Evolutionary conservation across 805 yeast genomes (phyloP), one percentile per base, ranked within the genome.

Genomic region (Torulaspora indica): DNA sequence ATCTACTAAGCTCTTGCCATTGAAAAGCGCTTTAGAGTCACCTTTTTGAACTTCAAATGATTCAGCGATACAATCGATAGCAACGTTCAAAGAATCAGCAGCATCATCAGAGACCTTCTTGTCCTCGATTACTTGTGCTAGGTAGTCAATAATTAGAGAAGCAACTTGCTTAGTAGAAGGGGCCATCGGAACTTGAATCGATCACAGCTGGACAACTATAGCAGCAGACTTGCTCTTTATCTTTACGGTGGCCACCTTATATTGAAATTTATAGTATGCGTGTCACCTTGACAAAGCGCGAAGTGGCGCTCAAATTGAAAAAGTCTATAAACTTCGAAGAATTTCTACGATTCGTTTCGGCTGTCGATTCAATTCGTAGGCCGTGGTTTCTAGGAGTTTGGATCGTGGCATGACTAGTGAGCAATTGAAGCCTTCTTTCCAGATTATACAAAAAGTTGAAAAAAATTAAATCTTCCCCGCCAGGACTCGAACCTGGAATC

Each of bases 1-100:
- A 36, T 78, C 75, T 23, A 55, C 51, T 53, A 81, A 73, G 8
- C 67, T 58, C 56, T 71, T 74, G 38, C 77, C 82, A 29, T 63
- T 69, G 57, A 74, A 78, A 49, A 67, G 73, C 24, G 51, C 23
- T 14, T 64, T 48, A 28, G 74, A 73, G 17, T 69, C 70, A 20
- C 75, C 81, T 54, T 75, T 73, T 52, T 76, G 72, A 20, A 90
- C 80, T 39, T 73, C 81, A 63, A 83, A 91, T 8, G 95, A 88
- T 57, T 90, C 98, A 18, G 85, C 78, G 46, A 93, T 78, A 71
- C 97, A 88, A 60, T 88, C 96, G 53, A 89, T 76, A 48, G 98
- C 98, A 40, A 91, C 95, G 53, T 89, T 96, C 55, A 91, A 73
- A 8, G 96, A 87, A 55, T 93, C 98, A 45, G 75, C 74, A 61